A percentile compares a stretch with the other conserved stretches of the same genome.
Conservation (phyloP, 345 rosid genomes). For the Citrus sp. region DNA sequence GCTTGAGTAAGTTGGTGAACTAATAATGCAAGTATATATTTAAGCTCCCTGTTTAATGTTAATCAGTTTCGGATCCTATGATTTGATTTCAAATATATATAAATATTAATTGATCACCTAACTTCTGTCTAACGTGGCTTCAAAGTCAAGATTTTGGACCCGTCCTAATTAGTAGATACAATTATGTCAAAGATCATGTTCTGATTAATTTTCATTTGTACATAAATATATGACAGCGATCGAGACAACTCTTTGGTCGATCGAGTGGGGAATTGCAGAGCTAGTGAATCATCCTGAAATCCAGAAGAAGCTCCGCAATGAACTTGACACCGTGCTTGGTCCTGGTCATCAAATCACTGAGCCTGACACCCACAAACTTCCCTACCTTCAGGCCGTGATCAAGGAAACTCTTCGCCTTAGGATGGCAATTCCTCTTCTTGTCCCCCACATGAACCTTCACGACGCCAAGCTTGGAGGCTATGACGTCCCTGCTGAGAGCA, state of each 20-base stretch:
- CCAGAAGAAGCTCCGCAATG: conserved; percentile 70
- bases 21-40: too few species aligned
- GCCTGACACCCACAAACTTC: conserved; percentile 74
- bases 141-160: too few species aligned
- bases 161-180: too few species aligned
- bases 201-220: too few species aligned
- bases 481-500: conserved; percentile 96
- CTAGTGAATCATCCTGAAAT: conserved; percentile 87
- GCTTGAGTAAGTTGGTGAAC: too few species aligned
- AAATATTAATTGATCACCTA: too few species aligned
- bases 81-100: too few species aligned
- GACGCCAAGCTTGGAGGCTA: conserved; percentile 85
- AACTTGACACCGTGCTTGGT: conserved; percentile 76
- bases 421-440: conserved; percentile 97
- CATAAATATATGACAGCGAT: conserved; percentile 50
- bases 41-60: too few species aligned
- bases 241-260: conserved; percentile 94
- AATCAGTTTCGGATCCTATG: too few species aligned
- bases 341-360: conserved; percentile 72
- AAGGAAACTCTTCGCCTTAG: conserved; percentile 89
- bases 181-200: too few species aligned
- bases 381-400: conserved; percentile 91
- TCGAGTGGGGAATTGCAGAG: conserved; percentile 96
- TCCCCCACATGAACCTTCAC: conserved; percentile 96
- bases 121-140: too few species aligned